Evolutionary conservation across 2,329 filamentous ascomycete species (phyloP).

Genomic region (Davidsoniella neocaledoniae): DNA sequence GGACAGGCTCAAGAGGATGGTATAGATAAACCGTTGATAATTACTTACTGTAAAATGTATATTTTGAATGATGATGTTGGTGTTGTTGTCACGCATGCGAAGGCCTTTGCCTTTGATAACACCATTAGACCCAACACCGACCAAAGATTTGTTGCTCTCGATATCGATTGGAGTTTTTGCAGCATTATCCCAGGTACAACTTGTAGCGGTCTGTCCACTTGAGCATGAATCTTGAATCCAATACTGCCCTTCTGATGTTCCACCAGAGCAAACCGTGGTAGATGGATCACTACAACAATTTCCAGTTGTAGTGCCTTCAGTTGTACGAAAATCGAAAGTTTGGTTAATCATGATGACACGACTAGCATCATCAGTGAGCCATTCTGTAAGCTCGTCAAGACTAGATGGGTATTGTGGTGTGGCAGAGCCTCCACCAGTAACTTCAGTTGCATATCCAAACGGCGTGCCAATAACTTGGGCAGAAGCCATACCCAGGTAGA

Average conservation of each 20-base stretch:
- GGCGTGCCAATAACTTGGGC: conserved; percentile 19
- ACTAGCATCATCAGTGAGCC: conserved; percentile 18
- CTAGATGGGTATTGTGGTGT: conserved; percentile 26
- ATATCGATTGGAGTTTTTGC: conserved; percentile 17
- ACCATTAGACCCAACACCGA: conserved; percentile 23
- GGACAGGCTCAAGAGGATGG: too few relatives aligned
- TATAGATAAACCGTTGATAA: background rate
- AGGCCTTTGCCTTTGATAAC: conserved; percentile 27
- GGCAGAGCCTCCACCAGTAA: conserved; percentile 34
- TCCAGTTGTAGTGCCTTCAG: conserved; percentile 15
- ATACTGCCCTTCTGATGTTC: conserved; percentile 14
- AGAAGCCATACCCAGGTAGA: conserved; percentile 10
- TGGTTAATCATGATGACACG: conserved; percentile 23
- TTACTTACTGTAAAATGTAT: conserved; percentile 15
- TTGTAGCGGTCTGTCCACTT: conserved; percentile 14
- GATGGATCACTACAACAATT: conserved; percentile 17
- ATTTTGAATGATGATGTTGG: conserved; percentile 25
- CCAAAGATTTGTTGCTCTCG: conserved; percentile 24
- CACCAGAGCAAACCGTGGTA: conserved; percentile 13
- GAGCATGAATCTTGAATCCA: conserved; percentile 18
- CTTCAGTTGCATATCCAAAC: conserved; percentile 21
- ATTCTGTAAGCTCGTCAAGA: conserved; percentile 24
- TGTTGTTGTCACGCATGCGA: conserved; percentile 19
- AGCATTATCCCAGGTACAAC: background rate
- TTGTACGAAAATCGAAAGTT: conserved; percentile 17